Conservation (phyloP, 306 rosid species). For the Inga oerstediana region DNA sequence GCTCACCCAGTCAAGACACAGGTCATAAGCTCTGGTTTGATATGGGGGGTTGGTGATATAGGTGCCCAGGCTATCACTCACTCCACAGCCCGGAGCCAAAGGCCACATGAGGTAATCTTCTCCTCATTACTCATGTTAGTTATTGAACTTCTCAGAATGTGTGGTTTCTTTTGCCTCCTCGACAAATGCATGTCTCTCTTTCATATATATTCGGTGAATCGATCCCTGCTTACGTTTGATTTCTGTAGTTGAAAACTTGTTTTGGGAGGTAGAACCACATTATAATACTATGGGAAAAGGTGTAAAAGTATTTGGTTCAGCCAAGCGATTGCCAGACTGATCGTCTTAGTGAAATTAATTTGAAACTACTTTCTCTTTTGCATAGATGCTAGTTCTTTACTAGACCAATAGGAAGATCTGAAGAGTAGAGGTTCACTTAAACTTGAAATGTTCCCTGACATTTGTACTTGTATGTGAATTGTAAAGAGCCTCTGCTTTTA, state of each 20-base stretch:
- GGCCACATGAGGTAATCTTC: constrained; percentile 25
- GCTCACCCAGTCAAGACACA: constrained; percentile 67
- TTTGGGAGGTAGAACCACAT: constrained; percentile 7
- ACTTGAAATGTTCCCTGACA: constrained; percentile 1
- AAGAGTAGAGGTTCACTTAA: background rate
- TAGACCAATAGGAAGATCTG: background rate
- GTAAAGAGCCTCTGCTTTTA: constrained; percentile 8
- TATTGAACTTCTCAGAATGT: background rate
- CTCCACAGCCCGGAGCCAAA: constrained; percentile 31
- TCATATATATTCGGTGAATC: constrained; percentile 24
- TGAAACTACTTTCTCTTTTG: background rate
- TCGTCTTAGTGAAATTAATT: background rate
- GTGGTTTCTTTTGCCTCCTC: background rate
- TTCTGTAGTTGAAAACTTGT: constrained; percentile 16
- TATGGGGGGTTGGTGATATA: constrained; percentile 66
- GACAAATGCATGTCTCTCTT: constrained; percentile 19
- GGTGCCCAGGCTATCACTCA: constrained; percentile 62
- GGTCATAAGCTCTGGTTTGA: constrained; percentile 61
- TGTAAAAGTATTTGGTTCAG: constrained; percentile 5
- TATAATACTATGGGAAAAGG: background rate
- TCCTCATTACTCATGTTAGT: background rate
- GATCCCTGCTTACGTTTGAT: background rate
- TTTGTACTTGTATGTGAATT: background rate
- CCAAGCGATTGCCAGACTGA: background rate
- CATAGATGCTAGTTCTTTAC: background rate